phyloP scores from a whole-genome alignment of 106 monocot genomes.

The Dendrobium chrysotoxum region DNA sequence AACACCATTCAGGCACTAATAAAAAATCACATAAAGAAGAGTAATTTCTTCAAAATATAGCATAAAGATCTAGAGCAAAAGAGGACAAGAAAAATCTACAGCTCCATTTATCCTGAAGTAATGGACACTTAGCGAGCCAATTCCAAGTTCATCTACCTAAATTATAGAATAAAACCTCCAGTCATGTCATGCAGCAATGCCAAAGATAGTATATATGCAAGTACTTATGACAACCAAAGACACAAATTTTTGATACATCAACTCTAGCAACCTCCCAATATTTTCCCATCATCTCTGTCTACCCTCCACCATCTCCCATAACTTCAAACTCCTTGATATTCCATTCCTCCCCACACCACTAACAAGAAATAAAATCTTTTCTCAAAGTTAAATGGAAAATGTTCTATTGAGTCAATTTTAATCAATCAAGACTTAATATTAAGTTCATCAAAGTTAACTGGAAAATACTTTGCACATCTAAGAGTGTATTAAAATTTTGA shows the following conservation, averaged over 20 bases:
- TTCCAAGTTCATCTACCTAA: slow-evolving; percentile 33
- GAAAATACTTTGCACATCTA: too few relatives aligned
- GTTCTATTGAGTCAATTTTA: too few relatives aligned
- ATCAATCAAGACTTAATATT: too few relatives aligned
- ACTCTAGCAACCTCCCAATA: slow-evolving; percentile 40
- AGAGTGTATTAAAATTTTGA: too few relatives aligned
- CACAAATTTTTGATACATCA: slow-evolving; percentile 47
- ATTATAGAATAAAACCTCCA: slow-evolving; percentile 37
- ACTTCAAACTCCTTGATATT: slow-evolving; percentile 33
- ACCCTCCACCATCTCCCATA: slow-evolving; percentile 32
- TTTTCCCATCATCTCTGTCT: slow-evolving; percentile 24
- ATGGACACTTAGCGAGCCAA: slow-evolving; percentile 38
- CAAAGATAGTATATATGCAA: slow-evolving; percentile 34
- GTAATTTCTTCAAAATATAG: slow-evolving; percentile 23
- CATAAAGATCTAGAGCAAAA: slow-evolving; percentile 36
- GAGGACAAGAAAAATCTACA: slow-evolving; percentile 55
- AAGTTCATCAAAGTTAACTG: too few relatives aligned
- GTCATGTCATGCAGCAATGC: slow-evolving; percentile 48
- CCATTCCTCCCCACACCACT: slow-evolving; percentile 36
- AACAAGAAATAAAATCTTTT: slow-evolving; percentile 23
- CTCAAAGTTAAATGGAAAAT: too few relatives aligned
- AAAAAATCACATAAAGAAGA: background rate
- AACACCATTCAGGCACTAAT: background rate
- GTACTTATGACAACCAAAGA: slow-evolving; percentile 49
- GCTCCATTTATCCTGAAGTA: slow-evolving; percentile 47